Percentiles rank a stretch among this genome's conserved stretches.
Conservation (phyloP, 1,284 basidiomycete genomes). For the Apiotrichum akiyoshidainum region DNA sequence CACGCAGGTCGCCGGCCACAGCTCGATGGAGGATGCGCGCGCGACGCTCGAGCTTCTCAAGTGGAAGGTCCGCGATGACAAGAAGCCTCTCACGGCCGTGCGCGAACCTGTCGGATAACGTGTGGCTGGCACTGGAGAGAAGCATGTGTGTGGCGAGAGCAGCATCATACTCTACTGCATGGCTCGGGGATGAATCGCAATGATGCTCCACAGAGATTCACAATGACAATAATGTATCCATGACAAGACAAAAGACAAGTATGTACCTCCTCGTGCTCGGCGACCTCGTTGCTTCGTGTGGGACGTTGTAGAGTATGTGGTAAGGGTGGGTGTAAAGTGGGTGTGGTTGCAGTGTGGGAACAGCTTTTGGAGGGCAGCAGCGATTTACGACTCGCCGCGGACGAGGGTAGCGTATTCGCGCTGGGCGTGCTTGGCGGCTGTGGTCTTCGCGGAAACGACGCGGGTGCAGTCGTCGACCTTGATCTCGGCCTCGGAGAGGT, state of each 20-base stretch:
- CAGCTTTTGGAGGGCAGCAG: neutral
- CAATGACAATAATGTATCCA: too few relatives aligned
- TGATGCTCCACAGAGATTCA: neutral
- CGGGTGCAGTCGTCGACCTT: neutral
- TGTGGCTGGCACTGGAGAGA: neutral
- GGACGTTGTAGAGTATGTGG: too few relatives aligned
- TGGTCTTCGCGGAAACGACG: neutral
- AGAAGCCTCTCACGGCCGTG: neutral
- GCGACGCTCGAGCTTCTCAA: slow-evolving; percentile 78
- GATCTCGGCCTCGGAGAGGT: neutral
- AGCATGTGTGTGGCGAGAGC: too few relatives aligned
- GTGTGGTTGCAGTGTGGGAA: neutral
- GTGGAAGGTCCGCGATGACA: slow-evolving; percentile 48
- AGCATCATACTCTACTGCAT: too few relatives aligned
- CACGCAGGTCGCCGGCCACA: slow-evolving; percentile 70
- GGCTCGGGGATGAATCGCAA: neutral
- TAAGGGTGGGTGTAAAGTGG: too few relatives aligned
- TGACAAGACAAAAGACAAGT: too few relatives aligned
- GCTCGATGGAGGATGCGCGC: slow-evolving; percentile 74
- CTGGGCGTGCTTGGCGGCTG: neutral
- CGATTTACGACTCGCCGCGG: neutral
- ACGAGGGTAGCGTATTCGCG: neutral
- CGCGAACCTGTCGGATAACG: neutral
- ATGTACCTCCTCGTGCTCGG: too few relatives aligned
- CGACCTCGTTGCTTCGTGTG: too few relatives aligned